Base-by-base conservation (phyloP, 2,329 filamentous ascomycete species). In the Didymella arachidicola region DNA sequence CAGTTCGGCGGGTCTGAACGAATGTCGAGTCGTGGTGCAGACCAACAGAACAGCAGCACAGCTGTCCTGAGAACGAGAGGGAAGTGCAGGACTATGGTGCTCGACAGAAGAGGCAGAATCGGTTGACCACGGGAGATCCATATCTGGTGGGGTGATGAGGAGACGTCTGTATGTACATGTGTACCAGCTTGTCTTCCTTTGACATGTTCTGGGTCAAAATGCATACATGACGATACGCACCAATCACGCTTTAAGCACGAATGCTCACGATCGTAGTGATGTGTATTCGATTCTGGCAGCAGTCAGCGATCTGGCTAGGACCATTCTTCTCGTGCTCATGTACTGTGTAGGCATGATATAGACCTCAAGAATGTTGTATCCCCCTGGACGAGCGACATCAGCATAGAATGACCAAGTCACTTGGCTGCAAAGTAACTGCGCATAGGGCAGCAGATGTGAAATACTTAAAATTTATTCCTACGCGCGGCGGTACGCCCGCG, bases 381-480 rank as follows among this genome's bases (percentile, higher is more conserved):
- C n/a, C 12, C 11, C 29, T 19, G 36, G 36, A 8, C 12, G 25
- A 26, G 22, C 26, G 39, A 26, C 22, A 18, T 14, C 11, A 39
- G 36, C 11, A 39, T 18, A 18, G 36, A 19, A 19, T 39, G 6
- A 19, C 36, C 19, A 11, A 8, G 22, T 41, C n/a, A 14, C 11
- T 41, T n/a, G 18, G n/a, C 10, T 45, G 22, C 16, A 25, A 34
- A 10, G 14, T 26, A 26, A 39, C 25, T 10, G 18, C 4, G 26
- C 16, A 39, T 16, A 16, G n/a, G 10, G 26, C 11, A 22, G 10
- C 6, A 5, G 19, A 19, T 2, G 26, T 27, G 59, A 64, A 62
- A 63, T 55, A 55, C 61, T 63, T 45, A 54, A 42, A 54, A 67
- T 68, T 65, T 61, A 66, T 58, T 63, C 57, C 52, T 42, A 25